Evolutionary conservation across 179 eudicot species (phyloP), one percentile per base, ranked within the genome.

Genomic region (Pouteria campechiana): DNA sequence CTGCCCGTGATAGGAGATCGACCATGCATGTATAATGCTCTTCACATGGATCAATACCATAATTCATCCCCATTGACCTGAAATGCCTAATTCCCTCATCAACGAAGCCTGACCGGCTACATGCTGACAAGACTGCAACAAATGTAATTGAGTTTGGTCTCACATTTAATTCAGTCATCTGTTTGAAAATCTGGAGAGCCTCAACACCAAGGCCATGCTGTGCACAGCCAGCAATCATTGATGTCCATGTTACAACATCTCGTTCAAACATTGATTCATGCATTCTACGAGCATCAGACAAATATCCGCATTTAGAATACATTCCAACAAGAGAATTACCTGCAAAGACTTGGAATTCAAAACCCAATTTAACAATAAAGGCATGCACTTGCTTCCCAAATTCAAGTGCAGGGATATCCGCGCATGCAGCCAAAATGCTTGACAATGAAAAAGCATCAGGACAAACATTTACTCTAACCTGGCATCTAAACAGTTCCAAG

Each of bases 191-290:
- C 50, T 78, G 79, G 38, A 88, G 59, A 50, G 97, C 97, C 68
- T 88, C 93, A 14, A 69, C 61, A 63, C 81, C 95, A 56, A 61
- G 84, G 5, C 95, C 93, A 50, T 88, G 74, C 37, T 88, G 97
- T 20, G 95, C 72, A 60, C 95, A 88, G 32, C 85, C 72, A 47
- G 89, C 68, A 29, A 88, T 78, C 65, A 81, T 60, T 3, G 97
- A 80, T 7, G 97, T 88, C 97, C 97, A 88, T 9, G 97, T 80
- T 28, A 88, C 78, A 11, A 88, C 86, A 52, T 76, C n/a, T n/a
- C n/a, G n/a, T n/a, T n/a, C n/a, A n/a, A n/a, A n/a, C n/a, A n/a
- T n/a, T n/a, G n/a, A n/a, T n/a, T n/a, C n/a, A n/a, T n/a, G n/a
- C n/a, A n/a, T n/a, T n/a, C n/a, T n/a, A n/a, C 36, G 43, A 29